Evolutionary conservation across 139 green algal species (phyloP), one percentile per base, ranked within the genome.

Genomic region (Chara braunii): DNA sequence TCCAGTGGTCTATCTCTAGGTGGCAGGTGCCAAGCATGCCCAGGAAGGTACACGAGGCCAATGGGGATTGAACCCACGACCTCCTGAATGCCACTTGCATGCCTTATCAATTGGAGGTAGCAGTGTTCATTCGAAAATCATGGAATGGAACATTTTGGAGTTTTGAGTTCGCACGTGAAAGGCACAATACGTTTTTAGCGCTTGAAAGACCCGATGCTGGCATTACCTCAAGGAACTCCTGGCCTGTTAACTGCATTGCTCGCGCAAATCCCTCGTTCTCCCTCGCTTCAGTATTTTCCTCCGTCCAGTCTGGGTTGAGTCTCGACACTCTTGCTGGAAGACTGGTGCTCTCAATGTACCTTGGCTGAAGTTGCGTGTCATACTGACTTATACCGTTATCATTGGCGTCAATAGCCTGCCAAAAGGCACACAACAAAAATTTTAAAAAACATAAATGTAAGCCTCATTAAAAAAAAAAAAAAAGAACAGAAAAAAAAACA

Each of bases 301-400:
- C 83, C 48, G 89, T 90, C 89, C 89, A 95, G 33, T 62, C 29
- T 0, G 91, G 90, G 77, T 97, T 98, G 14, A 98, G 81, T 0
- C 50, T 33, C 0, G 66, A 87, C 26, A 99, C 89, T 11, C 92
- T 82, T 0, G 84, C 67, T 0, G 58, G 67, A 18, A 98, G 83
- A 34, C 78, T 64, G 24, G 91, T 98, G 76, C 85, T 92, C 78
- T 81, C 86, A 1, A 88, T 18, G 71, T 99, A 99, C 52, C 28
- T 51, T 6, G 77, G 74, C 11, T 63, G 60, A 14, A 34, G 24
- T 2, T 78, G 68, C 3, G 40, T 64, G 14, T 91, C 83, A 52
- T 77, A 94, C 79, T 86, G 84, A n/a, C 82, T 77, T 31, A 94
- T 66, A 62, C 92, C 92, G 70, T 99, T 99, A 82, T 99, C 93